Evolutionary conservation across 2,329 filamentous ascomycete species (phyloP).

Genomic region (Orbilia brochopaga): DNA sequence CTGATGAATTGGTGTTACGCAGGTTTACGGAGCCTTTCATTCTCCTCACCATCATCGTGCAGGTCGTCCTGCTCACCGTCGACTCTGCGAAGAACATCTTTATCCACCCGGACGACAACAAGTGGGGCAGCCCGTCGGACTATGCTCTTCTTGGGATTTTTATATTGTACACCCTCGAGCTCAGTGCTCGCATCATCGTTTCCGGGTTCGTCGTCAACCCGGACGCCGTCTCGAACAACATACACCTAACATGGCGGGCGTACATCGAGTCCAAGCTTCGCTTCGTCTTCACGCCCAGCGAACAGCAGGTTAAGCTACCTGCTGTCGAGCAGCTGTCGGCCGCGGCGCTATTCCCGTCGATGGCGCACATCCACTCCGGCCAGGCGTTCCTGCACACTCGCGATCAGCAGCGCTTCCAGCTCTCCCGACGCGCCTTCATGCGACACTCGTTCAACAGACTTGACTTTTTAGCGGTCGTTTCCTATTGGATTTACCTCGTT

Average conservation of each 20-base stretch:
- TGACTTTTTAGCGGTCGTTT: slow-evolving; percentile 91
- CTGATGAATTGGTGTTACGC: slow-evolving; percentile 12
- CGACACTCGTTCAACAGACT: slow-evolving; percentile 94
- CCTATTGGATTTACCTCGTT: slow-evolving; percentile 89
- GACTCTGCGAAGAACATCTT: slow-evolving; percentile 78
- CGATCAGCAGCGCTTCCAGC: slow-evolving; percentile 80
- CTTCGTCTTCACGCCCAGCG: slow-evolving; percentile 75
- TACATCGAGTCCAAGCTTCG: slow-evolving; percentile 47
- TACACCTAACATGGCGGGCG: slow-evolving; percentile 62
- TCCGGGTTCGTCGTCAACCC: slow-evolving; percentile 93
- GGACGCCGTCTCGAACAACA: slow-evolving; percentile 38
- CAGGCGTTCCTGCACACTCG: slow-evolving; percentile 57
- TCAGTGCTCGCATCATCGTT: slow-evolving; percentile 82
- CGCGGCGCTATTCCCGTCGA: slow-evolving; percentile 47
- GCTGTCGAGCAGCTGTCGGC: slow-evolving; percentile 46
- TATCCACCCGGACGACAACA: slow-evolving; percentile 64
- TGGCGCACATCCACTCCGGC: slow-evolving; percentile 48
- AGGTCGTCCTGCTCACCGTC: slow-evolving; percentile 84
- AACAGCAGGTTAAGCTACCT: slow-evolving; percentile 47
- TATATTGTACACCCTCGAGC: slow-evolving; percentile 84
- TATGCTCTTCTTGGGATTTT: slow-evolving; percentile 84
- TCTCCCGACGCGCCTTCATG: slow-evolving; percentile 89
- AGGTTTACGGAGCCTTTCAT: slow-evolving; percentile 79
- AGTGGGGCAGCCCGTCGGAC: slow-evolving; percentile 75
- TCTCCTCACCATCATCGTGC: slow-evolving; percentile 82